These are phyloP conservation scores for Pythium rhizo-oryzae DNA, from an alignment of 352 stramenopile species.

Conservation along the genomic window DNA sequence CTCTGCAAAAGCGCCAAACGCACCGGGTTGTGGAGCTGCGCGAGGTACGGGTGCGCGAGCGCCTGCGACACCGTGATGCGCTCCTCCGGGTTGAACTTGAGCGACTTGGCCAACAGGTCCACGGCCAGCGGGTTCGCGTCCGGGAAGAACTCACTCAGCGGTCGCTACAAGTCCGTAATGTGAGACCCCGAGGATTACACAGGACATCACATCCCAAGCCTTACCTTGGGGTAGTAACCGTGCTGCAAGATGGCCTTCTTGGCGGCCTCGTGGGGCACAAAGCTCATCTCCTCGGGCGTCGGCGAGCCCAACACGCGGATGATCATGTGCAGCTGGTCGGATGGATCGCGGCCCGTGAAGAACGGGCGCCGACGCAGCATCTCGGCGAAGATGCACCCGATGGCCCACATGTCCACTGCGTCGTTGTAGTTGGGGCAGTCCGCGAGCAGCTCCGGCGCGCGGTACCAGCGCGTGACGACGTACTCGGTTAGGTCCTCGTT, in stretches of 20 bases:
- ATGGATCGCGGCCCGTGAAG: conserved; percentile 82
- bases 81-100: conserved; percentile 94
- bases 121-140: conserved; percentile 80
- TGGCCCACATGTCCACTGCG: conserved; percentile 95
- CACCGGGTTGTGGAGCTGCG: conserved; percentile 90
- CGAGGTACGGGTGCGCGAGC: conserved; percentile 89
- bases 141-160: conserved; percentile 84
- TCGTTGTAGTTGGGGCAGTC: conserved; percentile 97
- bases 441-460: conserved; percentile 92
- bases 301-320: conserved; percentile 94
- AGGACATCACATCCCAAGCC: neutral
- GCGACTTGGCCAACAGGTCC: conserved; percentile 90
- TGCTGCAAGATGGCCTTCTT: conserved; percentile 85
- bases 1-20: neutral
- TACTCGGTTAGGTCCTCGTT: conserved; percentile 70
- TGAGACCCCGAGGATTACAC: too few relatives aligned
- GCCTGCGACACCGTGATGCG: conserved; percentile 93
- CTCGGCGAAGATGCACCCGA: conserved; percentile 99
- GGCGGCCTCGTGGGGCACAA: conserved; percentile 94
- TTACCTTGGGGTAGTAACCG: conserved; percentile 83
- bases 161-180: conserved; percentile 35
- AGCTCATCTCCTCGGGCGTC: conserved; percentile 94
- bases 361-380: conserved; percentile 96
- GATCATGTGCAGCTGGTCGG: conserved; percentile 87
- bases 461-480: conserved; percentile 97